These are phyloP conservation scores for Quercus aquifolioides DNA, from an alignment of 306 rosid species.

Conservation along the genomic window DNA sequence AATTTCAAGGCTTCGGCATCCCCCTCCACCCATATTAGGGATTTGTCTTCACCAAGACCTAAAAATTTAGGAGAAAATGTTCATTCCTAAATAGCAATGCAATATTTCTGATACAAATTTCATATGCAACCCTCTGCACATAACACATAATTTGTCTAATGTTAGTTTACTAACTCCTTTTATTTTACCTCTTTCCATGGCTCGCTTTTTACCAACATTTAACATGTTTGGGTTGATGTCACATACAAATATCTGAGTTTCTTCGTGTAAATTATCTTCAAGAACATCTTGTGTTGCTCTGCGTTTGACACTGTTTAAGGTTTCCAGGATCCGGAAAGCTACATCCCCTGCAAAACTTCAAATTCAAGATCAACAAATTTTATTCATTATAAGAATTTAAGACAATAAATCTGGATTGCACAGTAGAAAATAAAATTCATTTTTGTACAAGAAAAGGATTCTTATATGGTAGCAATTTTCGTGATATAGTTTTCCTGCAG, in stretches of 20 bases:
- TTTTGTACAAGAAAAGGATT: background rate
- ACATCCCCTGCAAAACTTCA: slow-evolving; percentile 73
- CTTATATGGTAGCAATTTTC: background rate
- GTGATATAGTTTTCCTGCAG: background rate
- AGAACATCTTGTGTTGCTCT: slow-evolving; percentile 53
- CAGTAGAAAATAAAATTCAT: background rate
- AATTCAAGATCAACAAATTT: background rate
- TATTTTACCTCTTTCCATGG: slow-evolving; percentile 64
- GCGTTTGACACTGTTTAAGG: slow-evolving; percentile 57
- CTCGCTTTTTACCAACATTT: slow-evolving; percentile 75
- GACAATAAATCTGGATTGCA: background rate
- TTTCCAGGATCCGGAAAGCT: slow-evolving; percentile 84
- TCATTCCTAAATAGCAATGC: slow-evolving; percentile 21
- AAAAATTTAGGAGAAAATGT: slow-evolving; percentile 23
- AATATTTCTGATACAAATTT: slow-evolving; percentile 6
- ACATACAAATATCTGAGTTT: slow-evolving; percentile 76
- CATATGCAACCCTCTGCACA: slow-evolving; percentile 1
- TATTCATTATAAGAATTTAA: background rate
- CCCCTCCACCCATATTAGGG: slow-evolving; percentile 90
- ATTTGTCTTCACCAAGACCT: slow-evolving; percentile 70
- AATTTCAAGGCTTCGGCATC: slow-evolving; percentile 79
- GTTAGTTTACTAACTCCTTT: slow-evolving; percentile 1
- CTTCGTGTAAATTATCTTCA: slow-evolving; percentile 55
- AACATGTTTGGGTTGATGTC: slow-evolving; percentile 90
- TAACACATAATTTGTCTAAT: background rate